These are phyloP conservation scores for Colletotrichum cordylinicola DNA, from an alignment of 2,329 filamentous ascomycete species.

Conservation along the genomic window DNA sequence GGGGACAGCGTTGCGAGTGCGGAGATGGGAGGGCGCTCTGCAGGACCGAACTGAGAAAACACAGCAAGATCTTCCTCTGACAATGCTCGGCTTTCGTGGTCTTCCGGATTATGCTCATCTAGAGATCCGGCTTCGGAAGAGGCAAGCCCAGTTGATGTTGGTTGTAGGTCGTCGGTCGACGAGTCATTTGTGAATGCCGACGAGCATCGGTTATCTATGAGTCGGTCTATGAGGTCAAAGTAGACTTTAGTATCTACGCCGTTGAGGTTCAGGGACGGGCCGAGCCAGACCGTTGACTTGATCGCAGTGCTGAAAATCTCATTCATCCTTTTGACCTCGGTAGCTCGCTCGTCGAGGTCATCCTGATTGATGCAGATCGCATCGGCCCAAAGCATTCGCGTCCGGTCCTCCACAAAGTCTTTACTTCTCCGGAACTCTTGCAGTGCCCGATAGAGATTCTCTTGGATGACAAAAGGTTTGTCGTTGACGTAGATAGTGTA, in stretches of 20 bases:
- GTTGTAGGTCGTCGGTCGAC: rapidly evolving
- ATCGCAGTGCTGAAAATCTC: not conserved
- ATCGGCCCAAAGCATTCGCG: not conserved
- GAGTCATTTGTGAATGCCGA: not conserved
- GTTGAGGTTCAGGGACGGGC: rapidly evolving
- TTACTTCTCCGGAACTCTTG: not conserved
- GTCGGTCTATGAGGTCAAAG: not conserved
- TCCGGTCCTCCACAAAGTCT: not conserved
- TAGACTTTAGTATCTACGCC: rapidly evolving
- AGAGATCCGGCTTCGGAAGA: rapidly evolving
- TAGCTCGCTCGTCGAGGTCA: not conserved
- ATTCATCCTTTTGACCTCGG: not conserved
- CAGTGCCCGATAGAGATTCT: not conserved
- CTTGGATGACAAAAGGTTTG: not conserved
- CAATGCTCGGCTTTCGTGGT: rapidly evolving
- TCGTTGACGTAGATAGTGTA: not conserved
- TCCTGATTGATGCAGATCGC: not conserved
- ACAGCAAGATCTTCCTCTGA: not conserved
- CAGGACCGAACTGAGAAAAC: not conserved
- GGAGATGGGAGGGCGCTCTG: not conserved
- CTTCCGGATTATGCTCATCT: rapidly evolving
- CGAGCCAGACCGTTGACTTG: not conserved
- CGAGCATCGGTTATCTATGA: not conserved
- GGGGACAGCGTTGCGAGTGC: rapidly evolving
- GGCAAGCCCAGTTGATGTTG: too few relatives aligned